These are phyloP conservation scores for Cetraspora pellucida DNA, from an alignment of 192 early-diverging fungal genomes.

Conservation along the genomic window DNA sequence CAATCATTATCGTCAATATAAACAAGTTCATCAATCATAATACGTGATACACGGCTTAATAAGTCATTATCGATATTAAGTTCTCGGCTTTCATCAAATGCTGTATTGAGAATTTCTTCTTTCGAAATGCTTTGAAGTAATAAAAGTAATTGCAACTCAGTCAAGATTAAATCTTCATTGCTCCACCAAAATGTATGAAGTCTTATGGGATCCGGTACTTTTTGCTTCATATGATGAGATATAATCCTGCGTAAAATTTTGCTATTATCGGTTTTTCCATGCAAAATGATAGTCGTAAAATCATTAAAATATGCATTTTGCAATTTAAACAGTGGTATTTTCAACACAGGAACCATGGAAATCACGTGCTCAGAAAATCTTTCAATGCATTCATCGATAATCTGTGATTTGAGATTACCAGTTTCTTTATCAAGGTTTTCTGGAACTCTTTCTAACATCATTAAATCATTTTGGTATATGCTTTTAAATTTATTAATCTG, in stretches of 20 bases:
- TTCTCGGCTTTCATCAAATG: neutral
- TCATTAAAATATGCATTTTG: neutral
- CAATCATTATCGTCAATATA: too few relatives aligned
- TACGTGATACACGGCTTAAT: neutral
- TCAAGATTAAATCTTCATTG: neutral
- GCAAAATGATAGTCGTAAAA: neutral
- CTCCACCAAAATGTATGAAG: neutral
- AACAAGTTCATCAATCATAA: neutral
- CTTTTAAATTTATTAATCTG: slow-evolving; percentile 22
- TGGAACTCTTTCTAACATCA: neutral
- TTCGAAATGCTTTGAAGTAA: neutral
- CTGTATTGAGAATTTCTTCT: neutral
- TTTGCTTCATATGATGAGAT: neutral
- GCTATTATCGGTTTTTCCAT: neutral
- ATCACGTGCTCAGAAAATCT: neutral
- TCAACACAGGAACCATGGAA: neutral
- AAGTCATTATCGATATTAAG: neutral
- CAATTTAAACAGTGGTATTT: neutral
- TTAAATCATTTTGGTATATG: neutral
- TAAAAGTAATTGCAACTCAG: neutral
- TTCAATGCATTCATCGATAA: neutral
- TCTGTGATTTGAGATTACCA: neutral
- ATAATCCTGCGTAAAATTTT: neutral
- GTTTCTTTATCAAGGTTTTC: slow-evolving; percentile 12
- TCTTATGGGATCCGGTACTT: neutral